Evolutionary conservation across 2,329 filamentous ascomycete species (phyloP), one percentile per base, ranked within the genome.

Genomic region (Lasiodiplodia gonubiensis): DNA sequence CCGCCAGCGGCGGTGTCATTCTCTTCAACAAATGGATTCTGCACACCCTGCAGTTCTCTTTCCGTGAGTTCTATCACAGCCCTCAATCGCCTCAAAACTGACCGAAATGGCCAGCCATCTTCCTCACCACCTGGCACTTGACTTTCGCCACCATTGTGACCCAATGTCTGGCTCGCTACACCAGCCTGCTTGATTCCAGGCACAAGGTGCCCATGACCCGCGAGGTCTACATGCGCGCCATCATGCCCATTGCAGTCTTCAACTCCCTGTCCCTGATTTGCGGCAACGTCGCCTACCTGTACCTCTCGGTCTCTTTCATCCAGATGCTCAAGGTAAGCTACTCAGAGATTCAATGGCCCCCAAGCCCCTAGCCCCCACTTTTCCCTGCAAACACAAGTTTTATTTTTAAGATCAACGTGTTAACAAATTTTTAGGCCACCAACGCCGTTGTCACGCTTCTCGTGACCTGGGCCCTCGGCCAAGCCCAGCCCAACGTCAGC

Each of bases 21-120:
- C 86, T 99, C 70, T 98, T 97, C 90, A 98, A 99, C 89, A 99
- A 99, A 88, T 97, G 92, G 89, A 93, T 99, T 75, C 87, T 98
- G 70, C 90, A 94, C 75, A 94, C 90, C 46, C 86, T 90, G 70
- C 86, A 92, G 70, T 97, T 97, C 84, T 16, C 53, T 21, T 55
- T 55, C 25, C 87, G 90, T 92, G 86, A 85, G 89, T 79, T 27
- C 51, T 8, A 8, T 18, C 55, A n/a, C 42, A 21, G n/a, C 42
- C 42, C n/a, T n/a, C 42, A 46, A 46, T 46, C 42, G 6, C 82
- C 79, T 80, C 64, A 84, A 86, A 69, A 82, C 71, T 68, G 37
- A 46, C 57, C 74, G 91, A 11, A 10, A 1, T 10, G 3, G 0
- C 1, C 3, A 55, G 89, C 90, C 66, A 91, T 94, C 76, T 89